A percentile compares a stretch with the other conserved stretches of the same genome.
phyloP scores from a whole-genome alignment of 768 basidiomycete genomes.

The Amanita muscaria region DNA sequence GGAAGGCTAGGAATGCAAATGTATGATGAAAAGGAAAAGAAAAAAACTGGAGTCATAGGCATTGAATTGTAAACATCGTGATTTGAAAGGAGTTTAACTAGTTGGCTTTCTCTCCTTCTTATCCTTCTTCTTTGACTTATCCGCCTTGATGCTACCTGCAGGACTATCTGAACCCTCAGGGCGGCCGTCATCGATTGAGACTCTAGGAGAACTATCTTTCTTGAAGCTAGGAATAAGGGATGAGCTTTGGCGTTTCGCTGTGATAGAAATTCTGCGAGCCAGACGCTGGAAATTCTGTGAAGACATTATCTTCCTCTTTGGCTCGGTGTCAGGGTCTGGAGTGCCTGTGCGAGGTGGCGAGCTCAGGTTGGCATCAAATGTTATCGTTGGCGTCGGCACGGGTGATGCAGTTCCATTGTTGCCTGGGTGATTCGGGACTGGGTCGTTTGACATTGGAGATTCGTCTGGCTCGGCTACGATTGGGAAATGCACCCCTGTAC shows the following conservation, averaged over 20 bases:
- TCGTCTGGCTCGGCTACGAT: neutral
- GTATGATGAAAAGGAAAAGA: neutral
- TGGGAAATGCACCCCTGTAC: too few species aligned
- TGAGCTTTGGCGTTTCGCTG: conserved; percentile 47
- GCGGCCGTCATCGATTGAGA: conserved; percentile 38
- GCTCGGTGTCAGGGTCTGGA: conserved; percentile 66
- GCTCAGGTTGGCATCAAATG: conserved; percentile 52
- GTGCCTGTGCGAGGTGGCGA: conserved; percentile 63
- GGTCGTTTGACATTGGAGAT: conserved; percentile 2
- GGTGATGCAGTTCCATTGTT: conserved; percentile 1
- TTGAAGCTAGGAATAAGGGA: conserved; percentile 45
- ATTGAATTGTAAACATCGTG: conserved; percentile 21
- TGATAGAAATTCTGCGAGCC: conserved; percentile 64
- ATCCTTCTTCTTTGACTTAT: conserved; percentile 56
- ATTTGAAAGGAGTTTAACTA: neutral
- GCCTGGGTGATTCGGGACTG: neutral
- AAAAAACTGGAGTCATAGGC: conserved; percentile 12
- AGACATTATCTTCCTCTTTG: conserved; percentile 72
- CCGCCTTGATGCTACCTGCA: conserved; percentile 41
- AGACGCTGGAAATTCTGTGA: conserved; percentile 83
- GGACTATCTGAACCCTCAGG: conserved; percentile 50
- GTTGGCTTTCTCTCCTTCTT: conserved; percentile 48
- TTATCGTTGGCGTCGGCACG: conserved; percentile 38
- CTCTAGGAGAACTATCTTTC: conserved; percentile 37
- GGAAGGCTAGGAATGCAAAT: neutral